A percentile compares a stretch with the other conserved stretches of the same genome.
These are phyloP conservation scores for Arctostaphylos glauca DNA, from an alignment of 148 eudicot species.

Conservation along the genomic window DNA sequence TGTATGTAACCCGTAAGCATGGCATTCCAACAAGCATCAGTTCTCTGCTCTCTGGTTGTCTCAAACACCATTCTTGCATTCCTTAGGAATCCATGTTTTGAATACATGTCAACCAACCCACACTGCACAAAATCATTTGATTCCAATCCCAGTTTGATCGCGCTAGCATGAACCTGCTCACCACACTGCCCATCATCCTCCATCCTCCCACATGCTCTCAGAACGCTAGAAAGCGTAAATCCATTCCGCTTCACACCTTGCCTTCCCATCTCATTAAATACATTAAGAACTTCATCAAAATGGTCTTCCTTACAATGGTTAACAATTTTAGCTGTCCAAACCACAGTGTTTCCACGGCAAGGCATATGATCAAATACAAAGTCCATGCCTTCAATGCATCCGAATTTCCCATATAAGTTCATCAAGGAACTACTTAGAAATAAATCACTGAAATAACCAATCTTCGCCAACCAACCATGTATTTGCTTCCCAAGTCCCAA, in stretches of 20 bases:
- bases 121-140: slow-evolving; percentile 52
- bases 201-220: slow-evolving; percentile 68
- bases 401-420: slow-evolving; percentile 54
- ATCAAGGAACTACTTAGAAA: slow-evolving; percentile 49
- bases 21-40: slow-evolving; percentile 65
- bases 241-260: slow-evolving; percentile 55
- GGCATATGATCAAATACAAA: slow-evolving; percentile 34
- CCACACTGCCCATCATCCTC: slow-evolving; percentile 49
- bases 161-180: slow-evolving; percentile 55
- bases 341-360: slow-evolving; percentile 31
- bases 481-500: slow-evolving; percentile 56
- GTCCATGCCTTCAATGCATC: slow-evolving; percentile 42
- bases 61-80: slow-evolving; percentile 56
- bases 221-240: slow-evolving; percentile 51
- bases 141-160: slow-evolving; percentile 52
- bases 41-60: slow-evolving; percentile 26
- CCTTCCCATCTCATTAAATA: slow-evolving; percentile 53
- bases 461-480: slow-evolving; percentile 64
- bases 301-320: slow-evolving; percentile 40
- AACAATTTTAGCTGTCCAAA: slow-evolving; percentile 67
- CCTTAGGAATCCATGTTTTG: slow-evolving; percentile 41
- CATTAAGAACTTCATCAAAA: slow-evolving; percentile 36
- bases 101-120: slow-evolving; percentile 70
- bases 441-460: slow-evolving; percentile 38
- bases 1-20: slow-evolving; percentile 51